These are phyloP conservation scores for Aspergillus fumigatus DNA, from an alignment of 2,329 filamentous ascomycete species.

Conservation along the genomic window DNA sequence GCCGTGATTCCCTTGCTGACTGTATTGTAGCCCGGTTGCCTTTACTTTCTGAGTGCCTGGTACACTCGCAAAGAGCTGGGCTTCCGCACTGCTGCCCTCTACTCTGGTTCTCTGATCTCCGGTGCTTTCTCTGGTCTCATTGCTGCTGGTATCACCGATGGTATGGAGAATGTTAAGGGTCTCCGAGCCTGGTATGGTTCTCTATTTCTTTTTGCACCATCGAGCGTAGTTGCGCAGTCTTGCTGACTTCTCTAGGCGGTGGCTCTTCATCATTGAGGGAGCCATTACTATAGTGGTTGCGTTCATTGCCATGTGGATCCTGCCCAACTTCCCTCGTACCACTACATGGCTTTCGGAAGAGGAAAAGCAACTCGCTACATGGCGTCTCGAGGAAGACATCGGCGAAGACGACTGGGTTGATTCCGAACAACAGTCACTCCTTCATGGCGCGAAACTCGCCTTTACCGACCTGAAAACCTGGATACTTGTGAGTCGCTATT, in stretches of 20 bases:
- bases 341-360: conserved; percentile 57
- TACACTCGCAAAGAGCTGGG: conserved; percentile 63
- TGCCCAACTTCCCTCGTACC: conserved; percentile 64
- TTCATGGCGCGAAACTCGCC: conserved; percentile 52
- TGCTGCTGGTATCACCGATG: conserved; percentile 60
- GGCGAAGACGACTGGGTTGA: conserved; percentile 61
- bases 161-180: conserved; percentile 55
- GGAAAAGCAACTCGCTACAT: conserved; percentile 54
- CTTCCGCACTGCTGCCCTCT: conserved; percentile 45
- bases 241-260: conserved; percentile 36
- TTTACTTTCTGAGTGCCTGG: conserved; percentile 51
- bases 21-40: conserved; percentile 47
- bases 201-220: conserved; percentile 4
- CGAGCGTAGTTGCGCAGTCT: background rate
- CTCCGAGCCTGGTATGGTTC: conserved; percentile 52
- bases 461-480: conserved; percentile 58
- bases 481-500: conserved; percentile 44
- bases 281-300: conserved; percentile 60
- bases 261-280: conserved; percentile 68
- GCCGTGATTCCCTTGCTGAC: conserved; percentile 34
- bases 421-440: conserved; percentile 48
- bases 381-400: conserved; percentile 61
- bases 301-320: conserved; percentile 51
- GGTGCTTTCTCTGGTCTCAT: conserved; percentile 68
- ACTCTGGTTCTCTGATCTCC: conserved; percentile 63